phyloP scores from a whole-genome alignment of 2,329 filamentous ascomycete species.

The Monilinia fructigena region DNA sequence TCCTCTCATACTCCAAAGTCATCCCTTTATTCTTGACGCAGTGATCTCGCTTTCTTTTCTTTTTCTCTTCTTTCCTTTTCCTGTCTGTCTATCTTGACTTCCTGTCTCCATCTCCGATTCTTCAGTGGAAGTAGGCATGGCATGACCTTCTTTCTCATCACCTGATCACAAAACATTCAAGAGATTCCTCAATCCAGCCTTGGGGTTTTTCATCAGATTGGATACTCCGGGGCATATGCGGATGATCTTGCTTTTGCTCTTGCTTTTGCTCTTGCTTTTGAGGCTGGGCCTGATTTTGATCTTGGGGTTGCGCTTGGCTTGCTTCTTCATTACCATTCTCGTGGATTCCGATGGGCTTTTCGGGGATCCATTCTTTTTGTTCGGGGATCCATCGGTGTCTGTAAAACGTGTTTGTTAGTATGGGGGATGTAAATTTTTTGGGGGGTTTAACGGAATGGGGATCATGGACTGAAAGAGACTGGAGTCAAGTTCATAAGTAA shows the following conservation, averaged over 20 bases:
- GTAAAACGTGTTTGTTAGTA: conserved; percentile 6
- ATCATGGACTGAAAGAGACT: neutral
- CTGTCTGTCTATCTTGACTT: too few relatives aligned
- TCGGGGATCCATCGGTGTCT: conserved; percentile 62
- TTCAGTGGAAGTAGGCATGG: neutral
- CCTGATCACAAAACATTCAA: conserved; percentile 26
- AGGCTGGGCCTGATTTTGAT: too few relatives aligned
- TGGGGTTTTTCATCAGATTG: conserved; percentile 26
- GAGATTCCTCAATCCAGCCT: conserved; percentile 30
- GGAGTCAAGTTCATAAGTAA: neutral
- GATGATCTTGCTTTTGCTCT: conserved; percentile 12
- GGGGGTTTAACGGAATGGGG: neutral
- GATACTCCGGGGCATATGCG: conserved; percentile 33
- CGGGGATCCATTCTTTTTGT: conserved; percentile 53
- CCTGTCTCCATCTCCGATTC: too few relatives aligned
- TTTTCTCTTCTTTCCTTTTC: too few relatives aligned
- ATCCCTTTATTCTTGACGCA: too few relatives aligned
- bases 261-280: neutral
- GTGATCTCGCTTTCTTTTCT: too few relatives aligned
- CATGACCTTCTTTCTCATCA: too few relatives aligned
- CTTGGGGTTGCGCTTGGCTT: too few relatives aligned
- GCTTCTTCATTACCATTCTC: neutral
- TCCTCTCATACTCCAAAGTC: too few relatives aligned
- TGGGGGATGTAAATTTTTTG: conserved; percentile 12
- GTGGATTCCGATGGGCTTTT: neutral